Evolutionary conservation across 176 grass and related monocot genomes (phyloP).

Genomic region (Rhynchospora tenuis): DNA sequence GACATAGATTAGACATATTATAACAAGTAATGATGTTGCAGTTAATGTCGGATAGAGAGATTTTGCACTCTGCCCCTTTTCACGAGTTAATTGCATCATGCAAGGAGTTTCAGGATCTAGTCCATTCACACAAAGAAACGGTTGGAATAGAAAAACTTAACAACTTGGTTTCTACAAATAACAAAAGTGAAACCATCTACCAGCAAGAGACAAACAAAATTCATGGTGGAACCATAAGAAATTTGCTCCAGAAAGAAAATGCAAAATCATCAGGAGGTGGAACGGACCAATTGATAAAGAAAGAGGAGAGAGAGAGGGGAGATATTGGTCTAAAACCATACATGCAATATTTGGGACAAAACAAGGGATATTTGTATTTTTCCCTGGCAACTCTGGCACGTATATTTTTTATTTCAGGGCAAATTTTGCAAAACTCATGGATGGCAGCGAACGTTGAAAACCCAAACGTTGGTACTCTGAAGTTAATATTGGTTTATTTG

Average conservation of each 20-base stretch:
- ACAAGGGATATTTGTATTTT: conserved; percentile 66
- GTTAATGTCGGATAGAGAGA: conserved; percentile 81
- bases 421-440: conserved; percentile 96
- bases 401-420: conserved; percentile 54
- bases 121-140: conserved; percentile 70
- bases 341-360: conserved; percentile 62
- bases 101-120: conserved; percentile 79
- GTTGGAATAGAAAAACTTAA: conserved; percentile 38
- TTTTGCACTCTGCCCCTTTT: conserved; percentile 56
- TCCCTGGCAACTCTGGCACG: conserved; percentile 42
- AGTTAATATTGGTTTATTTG: conserved; percentile 79
- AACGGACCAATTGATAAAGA: conserved; percentile 70
- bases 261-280: conserved; percentile 17
- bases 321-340: conserved; percentile 76
- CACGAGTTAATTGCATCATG: conserved; percentile 45
- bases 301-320: conserved; percentile 81
- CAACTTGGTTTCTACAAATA: conserved; percentile 13
- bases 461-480: conserved; percentile 50
- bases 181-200: conserved; percentile 22
- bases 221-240: not conserved
- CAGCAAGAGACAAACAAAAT: conserved; percentile 30
- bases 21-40: conserved; percentile 23
- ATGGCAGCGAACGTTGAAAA: conserved; percentile 86
- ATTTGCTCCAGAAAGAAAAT: conserved; percentile 22
- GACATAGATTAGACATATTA: not conserved